Evolutionary conservation across 495 filamentous ascomycete species (phyloP).

Genomic region (Xylaria palmicola): DNA sequence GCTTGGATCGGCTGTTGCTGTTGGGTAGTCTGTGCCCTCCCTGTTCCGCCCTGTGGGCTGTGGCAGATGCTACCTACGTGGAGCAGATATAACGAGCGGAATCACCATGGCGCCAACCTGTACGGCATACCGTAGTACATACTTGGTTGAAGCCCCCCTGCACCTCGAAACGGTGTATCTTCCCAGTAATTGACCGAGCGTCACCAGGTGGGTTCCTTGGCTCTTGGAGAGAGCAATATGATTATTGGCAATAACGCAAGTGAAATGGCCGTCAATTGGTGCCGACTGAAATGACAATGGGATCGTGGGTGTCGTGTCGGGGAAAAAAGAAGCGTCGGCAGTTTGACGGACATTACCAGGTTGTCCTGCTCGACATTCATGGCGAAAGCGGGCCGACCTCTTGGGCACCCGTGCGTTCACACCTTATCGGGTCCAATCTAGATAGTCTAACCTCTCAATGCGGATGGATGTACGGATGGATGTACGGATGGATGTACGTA

Average conservation of each 20-base stretch:
- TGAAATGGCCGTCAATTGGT: constrained; percentile 8
- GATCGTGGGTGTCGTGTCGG: constrained; percentile 5
- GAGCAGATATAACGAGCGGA: constrained; percentile 4
- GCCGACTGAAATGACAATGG: not conserved
- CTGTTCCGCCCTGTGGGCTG: not conserved
- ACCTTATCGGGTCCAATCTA: not conserved
- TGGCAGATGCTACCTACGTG: constrained; percentile 10
- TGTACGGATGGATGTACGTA: not conserved
- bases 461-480: not conserved
- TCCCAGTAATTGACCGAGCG: constrained; percentile 1
- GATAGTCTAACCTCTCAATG: not conserved
- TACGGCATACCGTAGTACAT: constrained; percentile 1
- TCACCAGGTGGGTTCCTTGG: constrained; percentile 11
- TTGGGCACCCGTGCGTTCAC: constrained; percentile 1
- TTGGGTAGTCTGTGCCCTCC: no score
- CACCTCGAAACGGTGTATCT: constrained; percentile 7
- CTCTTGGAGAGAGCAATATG: constrained; percentile 9
- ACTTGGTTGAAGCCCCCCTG: constrained; percentile 9
- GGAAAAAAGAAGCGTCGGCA: constrained; percentile 1
- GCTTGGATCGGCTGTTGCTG: no score
- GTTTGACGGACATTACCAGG: constrained; percentile 4
- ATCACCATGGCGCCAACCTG: not conserved
- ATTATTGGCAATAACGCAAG: constrained; percentile 15
- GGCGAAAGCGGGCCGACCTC: not conserved
- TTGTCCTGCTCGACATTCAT: not conserved